Conservation (phyloP, 495 filamentous ascomycete species). For the Penicillium atrosanguineum region DNA sequence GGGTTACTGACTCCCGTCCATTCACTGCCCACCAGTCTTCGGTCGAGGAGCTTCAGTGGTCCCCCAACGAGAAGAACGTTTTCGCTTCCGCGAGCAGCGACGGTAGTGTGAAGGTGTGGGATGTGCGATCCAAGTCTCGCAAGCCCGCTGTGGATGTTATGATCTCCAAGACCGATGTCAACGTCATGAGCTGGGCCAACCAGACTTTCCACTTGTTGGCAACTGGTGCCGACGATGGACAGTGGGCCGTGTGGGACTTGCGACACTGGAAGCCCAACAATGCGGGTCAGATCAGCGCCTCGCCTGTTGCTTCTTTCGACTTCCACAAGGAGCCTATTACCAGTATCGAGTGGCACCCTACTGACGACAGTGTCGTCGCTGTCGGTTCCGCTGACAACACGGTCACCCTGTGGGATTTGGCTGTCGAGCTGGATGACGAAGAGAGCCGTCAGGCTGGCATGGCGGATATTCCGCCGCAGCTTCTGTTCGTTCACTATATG, state of each 20-base stretch:
- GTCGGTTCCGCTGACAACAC: conserved; percentile 93
- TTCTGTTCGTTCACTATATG: conserved; percentile 96
- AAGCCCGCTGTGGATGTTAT: conserved; percentile 82
- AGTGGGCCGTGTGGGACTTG: conserved; percentile 95
- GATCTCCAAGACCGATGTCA: conserved; percentile 82
- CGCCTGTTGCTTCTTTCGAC: conserved; percentile 81
- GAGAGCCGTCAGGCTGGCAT: conserved; percentile 87
- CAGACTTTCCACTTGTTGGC: conserved; percentile 85
- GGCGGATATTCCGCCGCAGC: conserved; percentile 86
- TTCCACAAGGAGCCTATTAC: conserved; percentile 97
- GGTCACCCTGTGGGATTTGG: conserved; percentile 93
- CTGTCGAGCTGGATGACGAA: conserved; percentile 94
- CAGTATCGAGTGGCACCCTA: conserved; percentile 94
- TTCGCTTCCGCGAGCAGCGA: conserved; percentile 92
- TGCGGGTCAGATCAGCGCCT: conserved; percentile 46
- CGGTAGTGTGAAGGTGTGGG: conserved; percentile 93
- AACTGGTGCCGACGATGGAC: conserved; percentile 89
- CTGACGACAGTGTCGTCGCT: conserved; percentile 89
- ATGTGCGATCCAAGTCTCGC: conserved; percentile 83
- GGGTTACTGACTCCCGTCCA: conserved; percentile 75
- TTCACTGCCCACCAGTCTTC: conserved; percentile 81
- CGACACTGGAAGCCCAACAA: conserved; percentile 81
- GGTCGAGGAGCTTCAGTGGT: conserved; percentile 96
- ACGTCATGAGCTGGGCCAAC: conserved; percentile 91
- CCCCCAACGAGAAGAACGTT: conserved; percentile 83